Conservation (phyloP, 352 stramenopile genomes). For the Aphanomyces stellatus region DNA sequence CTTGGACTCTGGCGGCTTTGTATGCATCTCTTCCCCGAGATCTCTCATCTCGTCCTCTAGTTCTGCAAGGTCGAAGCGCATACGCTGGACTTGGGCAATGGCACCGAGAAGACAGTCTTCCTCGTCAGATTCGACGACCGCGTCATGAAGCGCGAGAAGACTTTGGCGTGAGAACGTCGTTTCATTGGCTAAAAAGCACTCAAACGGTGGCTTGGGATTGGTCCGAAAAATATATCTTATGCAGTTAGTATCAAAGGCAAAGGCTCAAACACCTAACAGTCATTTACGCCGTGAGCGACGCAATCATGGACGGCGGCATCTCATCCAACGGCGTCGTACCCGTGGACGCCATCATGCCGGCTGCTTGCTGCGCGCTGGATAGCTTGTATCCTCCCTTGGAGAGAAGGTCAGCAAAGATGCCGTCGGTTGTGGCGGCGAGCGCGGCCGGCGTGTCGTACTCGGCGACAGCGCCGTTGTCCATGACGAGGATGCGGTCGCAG, state of each 20-base stretch:
- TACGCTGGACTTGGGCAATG: conserved; percentile 50
- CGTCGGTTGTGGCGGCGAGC: neutral
- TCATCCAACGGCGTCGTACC: no score
- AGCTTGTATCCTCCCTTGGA: neutral
- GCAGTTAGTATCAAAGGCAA: no score
- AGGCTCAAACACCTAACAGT: no score
- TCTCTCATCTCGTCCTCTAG: conserved; percentile 1
- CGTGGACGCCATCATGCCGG: no score
- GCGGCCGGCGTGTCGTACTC: neutral
- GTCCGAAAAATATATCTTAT: neutral
- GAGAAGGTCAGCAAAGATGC: neutral
- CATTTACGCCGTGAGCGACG: no score
- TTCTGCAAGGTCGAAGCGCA: conserved; percentile 63
- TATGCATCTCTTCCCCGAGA: conserved; percentile 16
- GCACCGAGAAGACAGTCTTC: conserved; percentile 78
- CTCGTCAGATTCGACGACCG: conserved; percentile 80
- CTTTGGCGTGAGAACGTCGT: conserved; percentile 36
- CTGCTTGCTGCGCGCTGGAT: no score
- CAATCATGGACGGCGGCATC: no score
- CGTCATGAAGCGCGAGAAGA: conserved; percentile 66
- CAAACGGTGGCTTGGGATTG: neutral
- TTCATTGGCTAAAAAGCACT: no score
- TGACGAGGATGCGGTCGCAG: neutral
- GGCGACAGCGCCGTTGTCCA: neutral
- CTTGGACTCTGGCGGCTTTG: conserved; percentile 74